Evolutionary conservation across 1,284 basidiomycete species (phyloP).

Genomic region (Heimioporus retisporus): DNA sequence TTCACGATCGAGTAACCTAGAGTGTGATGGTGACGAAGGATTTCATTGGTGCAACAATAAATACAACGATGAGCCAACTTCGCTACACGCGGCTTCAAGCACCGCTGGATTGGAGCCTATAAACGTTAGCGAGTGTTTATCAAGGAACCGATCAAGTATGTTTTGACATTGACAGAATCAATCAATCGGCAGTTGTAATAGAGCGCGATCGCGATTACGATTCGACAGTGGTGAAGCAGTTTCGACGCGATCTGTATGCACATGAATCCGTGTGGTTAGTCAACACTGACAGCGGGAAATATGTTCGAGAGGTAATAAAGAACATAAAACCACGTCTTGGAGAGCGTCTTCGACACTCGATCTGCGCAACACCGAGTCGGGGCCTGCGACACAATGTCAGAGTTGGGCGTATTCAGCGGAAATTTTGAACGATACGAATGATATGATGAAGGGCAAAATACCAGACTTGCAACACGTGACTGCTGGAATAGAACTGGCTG

Average conservation of each 20-base stretch:
- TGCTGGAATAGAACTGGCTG: too few species aligned
- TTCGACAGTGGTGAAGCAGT: background rate
- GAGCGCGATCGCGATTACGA: background rate
- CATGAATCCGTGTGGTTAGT: too few species aligned
- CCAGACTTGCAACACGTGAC: background rate
- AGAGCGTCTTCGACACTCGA: background rate
- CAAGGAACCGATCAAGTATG: background rate
- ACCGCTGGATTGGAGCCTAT: background rate
- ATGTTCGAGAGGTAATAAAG: too few species aligned
- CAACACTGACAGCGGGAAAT: background rate
- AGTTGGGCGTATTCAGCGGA: background rate
- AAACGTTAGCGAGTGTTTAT: background rate
- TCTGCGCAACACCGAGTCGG: background rate
- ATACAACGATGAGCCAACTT: too few species aligned
- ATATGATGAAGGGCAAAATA: background rate
- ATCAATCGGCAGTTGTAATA: constrained; percentile 7
- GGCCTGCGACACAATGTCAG: background rate
- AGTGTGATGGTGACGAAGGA: too few species aligned
- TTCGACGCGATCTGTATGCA: too few species aligned
- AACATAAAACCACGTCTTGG: too few species aligned
- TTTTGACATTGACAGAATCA: background rate
- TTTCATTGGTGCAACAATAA: too few species aligned
- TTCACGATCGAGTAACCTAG: too few species aligned
- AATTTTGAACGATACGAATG: background rate
- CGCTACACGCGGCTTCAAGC: background rate